Percentiles rank a stretch among this genome's conserved stretches.
phyloP scores from a whole-genome alignment of 208 protist genomes.

The Leishmania tropica region DNA sequence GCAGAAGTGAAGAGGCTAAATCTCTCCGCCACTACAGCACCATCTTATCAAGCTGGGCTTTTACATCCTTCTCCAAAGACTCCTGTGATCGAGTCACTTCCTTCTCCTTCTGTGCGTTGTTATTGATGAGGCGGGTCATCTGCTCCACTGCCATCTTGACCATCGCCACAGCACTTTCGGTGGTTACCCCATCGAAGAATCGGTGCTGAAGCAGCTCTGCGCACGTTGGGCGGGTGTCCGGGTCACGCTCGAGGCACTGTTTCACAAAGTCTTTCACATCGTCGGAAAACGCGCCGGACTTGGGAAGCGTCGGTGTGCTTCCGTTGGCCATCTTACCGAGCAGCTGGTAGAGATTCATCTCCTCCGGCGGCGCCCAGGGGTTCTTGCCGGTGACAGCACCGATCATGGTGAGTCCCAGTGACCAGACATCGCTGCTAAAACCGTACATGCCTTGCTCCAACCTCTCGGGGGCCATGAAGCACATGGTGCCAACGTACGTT shows the following conservation, averaged over 20 bases:
- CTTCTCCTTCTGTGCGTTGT: conserved; percentile 72
- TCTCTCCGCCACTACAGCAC: conserved; percentile 26
- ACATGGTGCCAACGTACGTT: conserved; percentile 94
- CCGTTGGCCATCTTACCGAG: conserved; percentile 78
- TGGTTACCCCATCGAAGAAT: conserved; percentile 73
- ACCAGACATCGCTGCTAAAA: conserved; percentile 94
- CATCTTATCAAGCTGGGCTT: conserved; percentile 72
- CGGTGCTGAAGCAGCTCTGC: conserved; percentile 79
- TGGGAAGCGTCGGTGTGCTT: conserved; percentile 71
- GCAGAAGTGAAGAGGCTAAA: not conserved
- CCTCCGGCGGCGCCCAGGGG: conserved; percentile 85
- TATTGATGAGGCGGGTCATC: conserved; percentile 87
- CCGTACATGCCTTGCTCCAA: conserved; percentile 90
- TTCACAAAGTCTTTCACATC: conserved; percentile 78
- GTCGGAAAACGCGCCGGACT: conserved; percentile 62
- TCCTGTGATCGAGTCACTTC: conserved; percentile 49
- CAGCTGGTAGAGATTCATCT: conserved; percentile 90
- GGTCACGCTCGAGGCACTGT: conserved; percentile 73
- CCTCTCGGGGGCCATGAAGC: conserved; percentile 94
- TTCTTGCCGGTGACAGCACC: conserved; percentile 81
- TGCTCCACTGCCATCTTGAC: conserved; percentile 84
- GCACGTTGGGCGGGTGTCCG: conserved; percentile 64
- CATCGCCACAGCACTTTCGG: conserved; percentile 71
- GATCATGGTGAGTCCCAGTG: conserved; percentile 90
- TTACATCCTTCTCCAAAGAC: conserved; percentile 68